These are phyloP conservation scores for Cytospora mali DNA, from an alignment of 2,329 filamentous ascomycete species.

Conservation along the genomic window DNA sequence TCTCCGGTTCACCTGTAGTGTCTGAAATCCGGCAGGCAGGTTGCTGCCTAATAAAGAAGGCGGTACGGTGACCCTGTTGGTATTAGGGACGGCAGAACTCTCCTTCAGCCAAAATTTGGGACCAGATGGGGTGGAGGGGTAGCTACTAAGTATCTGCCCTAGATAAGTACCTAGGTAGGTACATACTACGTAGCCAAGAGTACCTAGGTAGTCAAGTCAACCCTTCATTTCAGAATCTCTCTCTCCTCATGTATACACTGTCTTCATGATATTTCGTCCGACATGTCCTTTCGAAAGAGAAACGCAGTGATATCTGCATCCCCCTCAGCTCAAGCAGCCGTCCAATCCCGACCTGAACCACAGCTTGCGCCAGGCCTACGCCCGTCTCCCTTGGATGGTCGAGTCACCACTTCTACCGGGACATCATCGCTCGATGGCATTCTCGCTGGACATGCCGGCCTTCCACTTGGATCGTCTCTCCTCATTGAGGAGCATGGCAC, in stretches of 20 bases:
- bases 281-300: conserved; percentile 62
- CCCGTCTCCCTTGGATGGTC: conserved; percentile 86
- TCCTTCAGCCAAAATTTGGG: conserved; percentile 20
- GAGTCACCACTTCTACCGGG: conserved; percentile 87
- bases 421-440: conserved; percentile 82
- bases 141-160: not conserved
- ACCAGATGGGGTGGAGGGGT: conserved; percentile 26
- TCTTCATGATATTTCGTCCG: not conserved
- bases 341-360: conserved; percentile 37
- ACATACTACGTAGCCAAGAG: too few relatives aligned
- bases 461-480: conserved; percentile 79
- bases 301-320: conserved; percentile 54
- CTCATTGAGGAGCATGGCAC: conserved; percentile 88
- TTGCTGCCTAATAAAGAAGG: not conserved
- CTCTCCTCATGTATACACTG: not conserved
- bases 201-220: too few relatives aligned
- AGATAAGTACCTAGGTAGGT: not conserved
- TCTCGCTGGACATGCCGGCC: conserved; percentile 81
- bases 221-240: not conserved
- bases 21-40: not conserved
- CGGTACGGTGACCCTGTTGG: not conserved
- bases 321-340: conserved; percentile 36
- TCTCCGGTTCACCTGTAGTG: not conserved
- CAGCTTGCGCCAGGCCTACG: conserved; percentile 59
- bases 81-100: conserved; percentile 10